phyloP scores from a whole-genome alignment of 2,329 filamentous ascomycete species.

The Alternaria novae-zelandiae region DNA sequence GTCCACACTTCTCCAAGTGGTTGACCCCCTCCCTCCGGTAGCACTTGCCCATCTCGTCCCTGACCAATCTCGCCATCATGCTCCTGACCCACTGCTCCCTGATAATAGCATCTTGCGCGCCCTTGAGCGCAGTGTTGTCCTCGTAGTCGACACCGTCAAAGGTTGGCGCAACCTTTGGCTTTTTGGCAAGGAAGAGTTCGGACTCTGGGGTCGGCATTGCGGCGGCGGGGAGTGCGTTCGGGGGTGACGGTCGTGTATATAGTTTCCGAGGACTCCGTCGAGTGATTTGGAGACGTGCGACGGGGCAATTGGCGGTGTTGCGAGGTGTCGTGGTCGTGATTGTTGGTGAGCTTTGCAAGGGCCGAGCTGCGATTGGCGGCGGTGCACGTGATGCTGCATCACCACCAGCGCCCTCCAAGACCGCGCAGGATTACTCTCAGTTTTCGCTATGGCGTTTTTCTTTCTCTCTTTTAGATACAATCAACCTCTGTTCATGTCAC shows the following conservation, averaged over 20 bases:
- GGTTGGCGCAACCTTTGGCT: slow-evolving; percentile 80
- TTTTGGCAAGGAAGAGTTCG: slow-evolving; percentile 79
- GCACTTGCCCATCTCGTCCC: slow-evolving; percentile 85
- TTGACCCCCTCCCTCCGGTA: slow-evolving; percentile 85
- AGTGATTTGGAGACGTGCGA: background rate
- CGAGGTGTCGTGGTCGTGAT: slow-evolving; percentile 8
- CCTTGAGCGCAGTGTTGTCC: slow-evolving; percentile 80
- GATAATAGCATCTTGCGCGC: slow-evolving; percentile 80
- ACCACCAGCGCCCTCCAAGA: background rate
- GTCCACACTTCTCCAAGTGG: slow-evolving; percentile 85
- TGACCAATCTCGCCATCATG: slow-evolving; percentile 85
- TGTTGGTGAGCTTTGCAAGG: slow-evolving; percentile 18
- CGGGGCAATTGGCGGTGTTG: slow-evolving; percentile 22
- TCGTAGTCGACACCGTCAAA: slow-evolving; percentile 90
- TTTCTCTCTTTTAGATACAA: background rate
- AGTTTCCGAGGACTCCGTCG: background rate
- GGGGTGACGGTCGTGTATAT: background rate
- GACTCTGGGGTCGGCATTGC: slow-evolving; percentile 85
- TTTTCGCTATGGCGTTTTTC: too few species aligned
- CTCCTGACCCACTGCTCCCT: slow-evolving; percentile 87
- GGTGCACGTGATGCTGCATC: slow-evolving; percentile 16
- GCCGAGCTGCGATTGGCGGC: slow-evolving; percentile 17
- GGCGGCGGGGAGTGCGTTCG: slow-evolving; percentile 17
- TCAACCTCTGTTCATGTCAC: background rate
- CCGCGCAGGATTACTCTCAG: background rate